A percentile compares a stretch with the other conserved stretches of the same genome.
These are phyloP conservation scores for Themeda triandra DNA, from an alignment of 176 grass and related monocot species.

Conservation along the genomic window DNA sequence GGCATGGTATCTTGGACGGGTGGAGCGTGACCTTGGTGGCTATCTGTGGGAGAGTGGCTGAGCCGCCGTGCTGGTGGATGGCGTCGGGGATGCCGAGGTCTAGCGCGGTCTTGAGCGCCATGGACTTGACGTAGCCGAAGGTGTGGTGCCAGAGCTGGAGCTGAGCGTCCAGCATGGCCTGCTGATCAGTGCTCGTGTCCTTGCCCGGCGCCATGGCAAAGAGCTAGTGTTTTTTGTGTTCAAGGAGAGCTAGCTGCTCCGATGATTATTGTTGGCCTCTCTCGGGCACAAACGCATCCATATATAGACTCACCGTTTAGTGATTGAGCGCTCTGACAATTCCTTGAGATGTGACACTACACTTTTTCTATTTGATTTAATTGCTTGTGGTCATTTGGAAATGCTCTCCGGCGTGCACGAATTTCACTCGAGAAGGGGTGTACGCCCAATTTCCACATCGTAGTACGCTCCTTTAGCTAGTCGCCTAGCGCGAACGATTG, in stretches of 20 bases:
- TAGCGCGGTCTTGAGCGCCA: constrained; percentile 16
- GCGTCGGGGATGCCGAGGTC: constrained; percentile 16
- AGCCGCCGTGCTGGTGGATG: constrained; percentile 18
- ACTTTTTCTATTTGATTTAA: no score
- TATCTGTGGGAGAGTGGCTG: neutral
- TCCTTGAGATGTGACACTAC: no score
- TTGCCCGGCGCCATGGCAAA: neutral
- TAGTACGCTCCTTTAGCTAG: no score
- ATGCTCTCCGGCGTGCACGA: no score
- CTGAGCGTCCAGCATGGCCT: neutral
- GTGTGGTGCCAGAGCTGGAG: constrained; percentile 1
- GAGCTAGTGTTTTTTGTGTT: neutral
- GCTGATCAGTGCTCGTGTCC: neutral
- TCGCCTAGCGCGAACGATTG: no score
- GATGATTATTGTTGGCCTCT: neutral
- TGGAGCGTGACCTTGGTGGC: neutral
- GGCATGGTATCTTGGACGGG: neutral
- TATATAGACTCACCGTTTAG: neutral
- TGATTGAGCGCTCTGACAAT: no score
- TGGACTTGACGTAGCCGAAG: constrained; percentile 12
- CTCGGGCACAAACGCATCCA: neutral
- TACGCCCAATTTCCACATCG: no score
- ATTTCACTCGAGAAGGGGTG: no score
- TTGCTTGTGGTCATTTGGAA: no score
- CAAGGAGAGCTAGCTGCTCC: neutral